These are phyloP conservation scores for Ophiostoma pallidulum DNA, from an alignment of 2,329 filamentous ascomycete genomes.

Conservation along the genomic window DNA sequence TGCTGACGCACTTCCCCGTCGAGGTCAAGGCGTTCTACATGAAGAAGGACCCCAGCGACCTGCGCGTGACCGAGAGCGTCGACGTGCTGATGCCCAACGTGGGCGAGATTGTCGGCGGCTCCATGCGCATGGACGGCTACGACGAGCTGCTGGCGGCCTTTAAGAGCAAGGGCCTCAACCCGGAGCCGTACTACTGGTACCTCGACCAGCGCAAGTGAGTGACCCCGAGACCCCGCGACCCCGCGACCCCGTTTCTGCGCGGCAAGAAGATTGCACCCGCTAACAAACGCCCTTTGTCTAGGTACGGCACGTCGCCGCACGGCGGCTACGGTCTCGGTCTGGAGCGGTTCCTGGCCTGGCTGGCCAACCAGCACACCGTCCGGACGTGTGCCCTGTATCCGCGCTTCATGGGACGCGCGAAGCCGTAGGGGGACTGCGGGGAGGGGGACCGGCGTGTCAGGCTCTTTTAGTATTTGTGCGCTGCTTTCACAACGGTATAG, in stretches of 20 bases:
- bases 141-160: constrained; percentile 86
- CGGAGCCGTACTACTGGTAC: constrained; percentile 94
- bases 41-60: constrained; percentile 74
- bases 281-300: constrained; percentile 25
- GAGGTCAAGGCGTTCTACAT: constrained; percentile 99
- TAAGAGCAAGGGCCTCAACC: constrained; percentile 74
- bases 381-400: constrained; percentile 65
- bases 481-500: not conserved
- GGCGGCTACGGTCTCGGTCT: constrained; percentile 53
- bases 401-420: constrained; percentile 72
- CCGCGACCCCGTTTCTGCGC: not conserved
- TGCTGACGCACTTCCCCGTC: constrained; percentile 77
- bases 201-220: constrained; percentile 90
- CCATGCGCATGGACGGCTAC: constrained; percentile 90
- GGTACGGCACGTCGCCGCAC: constrained; percentile 56
- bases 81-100: constrained; percentile 83
- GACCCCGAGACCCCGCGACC: not conserved
- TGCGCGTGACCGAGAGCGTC: constrained; percentile 82
- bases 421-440: constrained; percentile 41
- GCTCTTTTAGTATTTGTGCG: constrained; percentile 1
- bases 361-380: constrained; percentile 55
- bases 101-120: constrained; percentile 92
- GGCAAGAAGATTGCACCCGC: too few species aligned
- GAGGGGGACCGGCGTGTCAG: too few species aligned
- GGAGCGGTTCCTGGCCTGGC: constrained; percentile 64